These are phyloP conservation scores for Exophiala sp. DNA, from an alignment of 2,329 filamentous ascomycete genomes.

Conservation along the genomic window DNA sequence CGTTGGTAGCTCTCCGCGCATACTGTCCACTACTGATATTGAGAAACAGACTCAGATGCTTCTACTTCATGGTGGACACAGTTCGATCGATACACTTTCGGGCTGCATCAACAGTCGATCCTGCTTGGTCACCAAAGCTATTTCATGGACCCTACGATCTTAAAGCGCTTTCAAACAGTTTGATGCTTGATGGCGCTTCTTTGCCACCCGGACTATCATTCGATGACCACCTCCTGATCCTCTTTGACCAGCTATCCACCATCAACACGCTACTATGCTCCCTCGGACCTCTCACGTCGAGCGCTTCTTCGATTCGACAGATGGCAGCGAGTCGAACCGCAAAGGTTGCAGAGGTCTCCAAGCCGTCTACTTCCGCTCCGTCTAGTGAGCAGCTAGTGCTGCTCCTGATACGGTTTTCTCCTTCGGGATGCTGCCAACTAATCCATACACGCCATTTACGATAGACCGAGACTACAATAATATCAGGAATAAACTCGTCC, in stretches of 20 bases:
- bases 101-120: conserved; percentile 4
- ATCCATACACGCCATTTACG: too few relatives aligned
- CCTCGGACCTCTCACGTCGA: background rate
- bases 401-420: too few relatives aligned
- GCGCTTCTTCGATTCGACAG: background rate
- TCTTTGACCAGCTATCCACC: background rate
- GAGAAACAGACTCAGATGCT: background rate
- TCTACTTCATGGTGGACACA: conserved; percentile 9
- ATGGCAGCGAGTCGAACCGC: background rate
- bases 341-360: too few relatives aligned
- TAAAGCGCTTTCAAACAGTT: background rate
- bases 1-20: too few relatives aligned
- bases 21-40: too few relatives aligned
- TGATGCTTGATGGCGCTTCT: background rate
- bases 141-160: background rate
- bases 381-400: too few relatives aligned
- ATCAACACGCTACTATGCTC: background rate
- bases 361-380: too few relatives aligned
- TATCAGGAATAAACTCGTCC: too few relatives aligned
- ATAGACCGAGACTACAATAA: too few relatives aligned
- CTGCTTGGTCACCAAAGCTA: background rate
- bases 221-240: background rate
- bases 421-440: too few relatives aligned
- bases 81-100: conserved; percentile 2
- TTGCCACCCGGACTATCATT: background rate